Conservation (phyloP, 2,329 filamentous ascomycete species). For the Ceratocystiopsis brevicomis region DNA sequence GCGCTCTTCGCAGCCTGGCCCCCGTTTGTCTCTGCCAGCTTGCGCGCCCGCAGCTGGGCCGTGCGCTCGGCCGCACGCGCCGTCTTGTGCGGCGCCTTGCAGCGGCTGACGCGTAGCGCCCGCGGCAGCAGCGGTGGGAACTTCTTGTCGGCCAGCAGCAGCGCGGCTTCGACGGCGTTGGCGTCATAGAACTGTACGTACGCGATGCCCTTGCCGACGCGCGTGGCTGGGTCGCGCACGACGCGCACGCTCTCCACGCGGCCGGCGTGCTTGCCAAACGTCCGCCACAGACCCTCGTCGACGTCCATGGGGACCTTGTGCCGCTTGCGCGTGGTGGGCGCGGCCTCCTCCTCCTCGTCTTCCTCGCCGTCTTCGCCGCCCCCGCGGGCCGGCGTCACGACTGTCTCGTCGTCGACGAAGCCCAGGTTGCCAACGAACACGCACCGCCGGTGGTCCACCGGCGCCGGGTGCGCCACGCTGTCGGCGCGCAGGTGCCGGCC, state of each 20-base stretch:
- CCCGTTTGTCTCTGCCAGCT: not conserved
- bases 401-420: conserved; percentile 82
- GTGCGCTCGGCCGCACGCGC: conserved; percentile 28
- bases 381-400: conserved; percentile 30
- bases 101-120: conserved; percentile 66
- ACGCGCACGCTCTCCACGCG: conserved; percentile 87
- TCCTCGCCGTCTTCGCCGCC: conserved; percentile 50
- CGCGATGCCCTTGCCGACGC: conserved; percentile 90
- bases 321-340: conserved; percentile 20
- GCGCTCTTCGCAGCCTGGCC: conserved; percentile 5
- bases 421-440: conserved; percentile 93
- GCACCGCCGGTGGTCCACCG: conserved; percentile 70
- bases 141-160: conserved; percentile 75
- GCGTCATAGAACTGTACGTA: conserved; percentile 90
- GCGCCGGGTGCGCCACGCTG: conserved; percentile 69
- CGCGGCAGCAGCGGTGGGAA: conserved; percentile 90
- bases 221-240: conserved; percentile 70
- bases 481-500: conserved; percentile 82
- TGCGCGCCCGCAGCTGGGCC: not conserved
- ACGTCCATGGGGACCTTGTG: conserved; percentile 63
- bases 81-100: conserved; percentile 53
- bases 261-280: conserved; percentile 53
- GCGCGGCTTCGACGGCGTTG: conserved; percentile 77
- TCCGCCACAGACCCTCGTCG: conserved; percentile 81
- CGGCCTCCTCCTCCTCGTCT: conserved; percentile 9